Conservation (phyloP, 176 grass and related monocot species). For the Phragmites australis region DNA sequence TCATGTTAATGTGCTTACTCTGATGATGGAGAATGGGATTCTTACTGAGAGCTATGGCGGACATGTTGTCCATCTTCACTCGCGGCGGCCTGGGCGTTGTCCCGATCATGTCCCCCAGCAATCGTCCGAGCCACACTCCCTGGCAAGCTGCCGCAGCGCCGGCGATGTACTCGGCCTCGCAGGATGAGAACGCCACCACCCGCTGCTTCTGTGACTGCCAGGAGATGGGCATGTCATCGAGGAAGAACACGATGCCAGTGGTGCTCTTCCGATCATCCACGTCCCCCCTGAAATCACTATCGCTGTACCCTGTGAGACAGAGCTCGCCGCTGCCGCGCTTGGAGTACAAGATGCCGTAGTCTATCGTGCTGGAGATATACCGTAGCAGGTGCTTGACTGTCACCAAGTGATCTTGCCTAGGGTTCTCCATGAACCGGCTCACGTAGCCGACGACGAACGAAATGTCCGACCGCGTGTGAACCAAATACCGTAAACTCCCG, state of each 20-base stretch:
- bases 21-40: no score
- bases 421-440: background rate
- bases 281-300: background rate
- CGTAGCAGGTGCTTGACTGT: background rate
- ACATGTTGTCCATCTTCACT: no score
- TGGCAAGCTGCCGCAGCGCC: background rate
- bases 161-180: background rate
- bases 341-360: background rate
- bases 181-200: background rate
- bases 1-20: no score
- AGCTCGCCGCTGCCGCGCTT: no score
- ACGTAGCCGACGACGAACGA: background rate
- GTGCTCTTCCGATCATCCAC: background rate
- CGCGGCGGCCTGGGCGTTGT: no score
- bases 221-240: background rate
- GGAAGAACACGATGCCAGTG: background rate
- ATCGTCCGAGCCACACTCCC: background rate
- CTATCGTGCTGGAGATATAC: background rate
- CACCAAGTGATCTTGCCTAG: accelerated
- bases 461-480: background rate
- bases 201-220: background rate
- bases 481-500: background rate
- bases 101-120: background rate
- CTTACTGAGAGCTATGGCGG: no score
- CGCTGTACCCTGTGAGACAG: background rate